phyloP scores from a whole-genome alignment of 2,329 filamentous ascomycete species.

The Colletotrichum sp. region DNA sequence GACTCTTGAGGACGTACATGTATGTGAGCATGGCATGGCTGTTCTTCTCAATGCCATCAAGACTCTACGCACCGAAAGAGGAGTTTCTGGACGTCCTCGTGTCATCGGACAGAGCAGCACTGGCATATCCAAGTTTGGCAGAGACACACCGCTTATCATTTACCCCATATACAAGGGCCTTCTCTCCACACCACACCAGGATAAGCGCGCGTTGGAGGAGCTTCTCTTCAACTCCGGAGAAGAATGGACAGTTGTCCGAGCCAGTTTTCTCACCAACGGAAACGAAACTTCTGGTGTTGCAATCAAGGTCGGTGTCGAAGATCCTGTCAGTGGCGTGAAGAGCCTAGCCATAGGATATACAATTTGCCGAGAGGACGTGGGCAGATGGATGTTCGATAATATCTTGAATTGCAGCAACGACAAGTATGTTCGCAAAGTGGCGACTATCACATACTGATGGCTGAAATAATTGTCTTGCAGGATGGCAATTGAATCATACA shows the following conservation, averaged over 20 bases:
- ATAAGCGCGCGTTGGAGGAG: slow-evolving; percentile 51
- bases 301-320: slow-evolving; percentile 37
- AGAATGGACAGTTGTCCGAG: slow-evolving; percentile 35
- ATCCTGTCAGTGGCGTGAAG: slow-evolving; percentile 34
- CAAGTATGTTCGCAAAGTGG: slow-evolving; percentile 32
- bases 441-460: slow-evolving; percentile 29
- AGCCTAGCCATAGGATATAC: slow-evolving; percentile 44
- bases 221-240: slow-evolving; percentile 29
- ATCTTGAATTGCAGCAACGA: slow-evolving; percentile 27
- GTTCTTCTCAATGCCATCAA: slow-evolving; percentile 46
- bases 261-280: slow-evolving; percentile 34
- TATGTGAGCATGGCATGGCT: slow-evolving; percentile 51
- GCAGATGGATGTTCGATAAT: slow-evolving; percentile 45
- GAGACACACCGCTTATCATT: slow-evolving; percentile 46
- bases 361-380: slow-evolving; percentile 45
- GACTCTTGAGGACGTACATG: slow-evolving; percentile 47
- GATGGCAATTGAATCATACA: background rate
- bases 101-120: slow-evolving; percentile 46
- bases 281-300: slow-evolving; percentile 23
- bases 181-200: slow-evolving; percentile 41
- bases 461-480: background rate
- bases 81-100: slow-evolving; percentile 31
- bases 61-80: slow-evolving; percentile 27
- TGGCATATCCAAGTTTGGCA: slow-evolving; percentile 40
- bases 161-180: slow-evolving; percentile 44